phyloP scores from a whole-genome alignment of 2,329 filamentous ascomycete species.

The Aspergillus persii region DNA sequence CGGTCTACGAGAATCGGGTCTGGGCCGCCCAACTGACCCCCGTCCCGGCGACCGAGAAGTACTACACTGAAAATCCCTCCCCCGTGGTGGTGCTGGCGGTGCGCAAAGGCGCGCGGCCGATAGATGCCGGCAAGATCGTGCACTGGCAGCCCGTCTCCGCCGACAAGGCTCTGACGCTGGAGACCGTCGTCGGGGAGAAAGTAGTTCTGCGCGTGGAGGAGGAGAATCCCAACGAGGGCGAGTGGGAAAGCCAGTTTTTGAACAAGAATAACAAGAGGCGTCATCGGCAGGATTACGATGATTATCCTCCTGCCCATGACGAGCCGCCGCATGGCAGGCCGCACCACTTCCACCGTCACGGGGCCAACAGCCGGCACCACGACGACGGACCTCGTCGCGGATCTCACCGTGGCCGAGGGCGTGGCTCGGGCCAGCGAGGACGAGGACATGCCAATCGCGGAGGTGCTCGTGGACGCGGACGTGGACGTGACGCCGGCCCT shows the following conservation, averaged over 20 bases:
- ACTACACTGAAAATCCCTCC: slow-evolving; percentile 74
- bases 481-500: slow-evolving; percentile 51
- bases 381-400: slow-evolving; percentile 44
- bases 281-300: slow-evolving; percentile 58
- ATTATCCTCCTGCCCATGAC: slow-evolving; percentile 27
- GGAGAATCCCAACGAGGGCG: slow-evolving; percentile 62
- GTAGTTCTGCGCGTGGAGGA: slow-evolving; percentile 76
- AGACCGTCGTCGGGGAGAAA: slow-evolving; percentile 84
- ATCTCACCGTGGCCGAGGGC: slow-evolving; percentile 33
- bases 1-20: slow-evolving; percentile 71
- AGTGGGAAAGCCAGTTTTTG: slow-evolving; percentile 62
- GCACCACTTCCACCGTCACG: slow-evolving; percentile 28
- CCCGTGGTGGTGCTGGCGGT: slow-evolving; percentile 82
- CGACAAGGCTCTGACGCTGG: slow-evolving; percentile 72
- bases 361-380: slow-evolving; percentile 33
- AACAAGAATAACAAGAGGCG: slow-evolving; percentile 60
- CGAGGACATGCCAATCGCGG: slow-evolving; percentile 37
- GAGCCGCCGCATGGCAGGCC: slow-evolving; percentile 21
- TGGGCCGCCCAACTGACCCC: slow-evolving; percentile 84
- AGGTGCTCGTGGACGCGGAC: slow-evolving; percentile 45
- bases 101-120: slow-evolving; percentile 69
- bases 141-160: slow-evolving; percentile 76
- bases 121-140: slow-evolving; percentile 77
- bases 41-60: slow-evolving; percentile 62
- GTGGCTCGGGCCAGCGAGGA: slow-evolving; percentile 39